Conservation (phyloP, 805 yeast species). For the Candida pseudoglaebosa region DNA sequence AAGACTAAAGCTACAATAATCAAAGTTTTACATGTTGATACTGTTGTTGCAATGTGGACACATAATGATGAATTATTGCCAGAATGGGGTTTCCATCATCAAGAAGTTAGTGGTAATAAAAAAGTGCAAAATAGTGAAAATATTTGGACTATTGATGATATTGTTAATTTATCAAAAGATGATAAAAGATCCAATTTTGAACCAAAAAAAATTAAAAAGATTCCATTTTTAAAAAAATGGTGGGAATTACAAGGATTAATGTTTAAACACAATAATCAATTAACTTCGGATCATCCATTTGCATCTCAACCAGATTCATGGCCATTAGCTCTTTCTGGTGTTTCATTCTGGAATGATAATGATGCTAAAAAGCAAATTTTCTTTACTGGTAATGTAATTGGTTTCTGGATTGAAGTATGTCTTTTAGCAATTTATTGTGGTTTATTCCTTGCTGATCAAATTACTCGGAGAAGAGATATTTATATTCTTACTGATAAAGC, state of each 20-base stretch:
- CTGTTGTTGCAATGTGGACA: constrained; percentile 93
- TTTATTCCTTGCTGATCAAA: constrained; percentile 65
- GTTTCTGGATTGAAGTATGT: constrained; percentile 81
- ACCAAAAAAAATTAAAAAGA: constrained; percentile 56
- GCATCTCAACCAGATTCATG: constrained; percentile 89
- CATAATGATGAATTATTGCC: constrained; percentile 81
- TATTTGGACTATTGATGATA: constrained; percentile 72
- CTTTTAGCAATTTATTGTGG: constrained; percentile 62
- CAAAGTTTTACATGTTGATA: constrained; percentile 74
- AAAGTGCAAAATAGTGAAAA: constrained; percentile 64
- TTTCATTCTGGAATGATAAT: constrained; percentile 89
- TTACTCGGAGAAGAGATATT: constrained; percentile 70
- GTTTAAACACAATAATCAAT: constrained; percentile 89
- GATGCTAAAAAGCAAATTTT: constrained; percentile 70
- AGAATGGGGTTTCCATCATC: constrained; percentile 91
- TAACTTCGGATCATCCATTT: constrained; percentile 88
- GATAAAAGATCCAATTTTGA: constrained; percentile 61
- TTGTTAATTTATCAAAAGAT: constrained; percentile 47
- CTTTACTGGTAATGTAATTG: constrained; percentile 84
- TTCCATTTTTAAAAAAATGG: constrained; percentile 85
- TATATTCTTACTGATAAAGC: constrained; percentile 55
- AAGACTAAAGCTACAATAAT: constrained; percentile 69
- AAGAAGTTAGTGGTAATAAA: constrained; percentile 94
- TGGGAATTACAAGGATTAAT: constrained; percentile 80
- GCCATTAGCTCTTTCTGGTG: constrained; percentile 89